Base-by-base conservation (phyloP, 345 rosid species). In the Populus euphratica region DNA sequence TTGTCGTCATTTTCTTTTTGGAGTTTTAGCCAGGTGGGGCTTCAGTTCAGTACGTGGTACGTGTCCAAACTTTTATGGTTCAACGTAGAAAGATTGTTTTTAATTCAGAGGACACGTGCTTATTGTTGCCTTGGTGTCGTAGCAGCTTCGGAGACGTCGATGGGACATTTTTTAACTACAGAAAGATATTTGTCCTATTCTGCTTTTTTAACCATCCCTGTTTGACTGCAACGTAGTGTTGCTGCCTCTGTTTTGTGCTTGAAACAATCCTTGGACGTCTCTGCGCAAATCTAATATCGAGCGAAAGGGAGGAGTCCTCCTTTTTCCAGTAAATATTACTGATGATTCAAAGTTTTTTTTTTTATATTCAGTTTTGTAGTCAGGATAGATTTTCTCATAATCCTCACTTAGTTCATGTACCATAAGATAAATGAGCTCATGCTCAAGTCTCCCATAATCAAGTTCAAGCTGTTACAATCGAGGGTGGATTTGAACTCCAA, bases 31-130 rank as follows among this genome's bases (percentile, higher is more conserved):
- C 6, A 33, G 67, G 67, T 11, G 35, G 25, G 14, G 63, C 21
- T 27, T 11, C 8, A 18, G 59, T 27, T 36, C 17, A 11, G 3
- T 3, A 11, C 41, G 17, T 0, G 10, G 44, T 52, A 83, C 83
- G 86, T 87, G 87, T 75, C 81, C 3, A 14, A 16, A 54, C 43
- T 0, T 12, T 8, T 18, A 63, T 81, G 85, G 86, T 77, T 35
- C 81, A 50, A 64, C 49, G 73, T 47, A 49, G 74, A 68, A 27
- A 82, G 77, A 50, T 14, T 62, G 35, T 41, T 16, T 2, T 72
- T 43, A 29, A 43, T 17, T 5, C 10, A 11, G 43, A 0, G 21
- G 38, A 80, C 87, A 78, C 86, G 90, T 85, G 88, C 59, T 76
- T 0, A 0, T 13, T 3, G n/a, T 5, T 12, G 2, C 47, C 39